Base-by-base conservation (phyloP, 192 early-diverging fungal genomes). In the Phycomyces blakesleeanus region DNA sequence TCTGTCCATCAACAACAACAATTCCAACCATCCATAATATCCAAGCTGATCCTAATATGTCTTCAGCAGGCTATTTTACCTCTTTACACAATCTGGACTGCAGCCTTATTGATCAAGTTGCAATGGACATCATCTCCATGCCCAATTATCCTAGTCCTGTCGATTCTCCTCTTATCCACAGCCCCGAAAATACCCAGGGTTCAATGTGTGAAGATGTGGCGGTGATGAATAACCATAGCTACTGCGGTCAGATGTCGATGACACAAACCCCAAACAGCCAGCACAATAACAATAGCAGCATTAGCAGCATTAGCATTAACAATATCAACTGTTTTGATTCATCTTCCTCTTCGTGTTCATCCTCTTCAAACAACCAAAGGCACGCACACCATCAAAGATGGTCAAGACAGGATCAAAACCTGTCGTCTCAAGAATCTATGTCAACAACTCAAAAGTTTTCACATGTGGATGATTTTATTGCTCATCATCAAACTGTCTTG, bases 401-500 rank as follows among this genome's bases (percentile, higher is more conserved):
- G 29, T 34, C 29, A 34, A 34, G 29, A 34, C 29, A 34, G 7
- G 29, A 34, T 34, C 29, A 34, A 7, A 34, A 34, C 29, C 29
- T 34, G 29, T 34, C 29, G 29, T 34, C 29, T 34, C 29, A 34
- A 34, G 29, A 34, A 34, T 2, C 29, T 2, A 7, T 34, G 3
- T 34, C 29, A 5, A 34, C 29, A 7, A 34, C 29, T 7, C 29
- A 34, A 34, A 18, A 47, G 18, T 47, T 47, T 12, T 3, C 11
- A n/a, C 44, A 47, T 22, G 51, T 63, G n/a, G 61, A 63, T 40
- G 50, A 63, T 15, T 63, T 63, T 41, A 63, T 63, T 54, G 61
- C 61, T 26, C 51, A 63, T 24, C 61, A 63, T 25, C 37, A 63
- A 53, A 38, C 61, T 12, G 51, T 38, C 39, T 41, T 63, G 24